A percentile compares a stretch with the other conserved stretches of the same genome.
Conservation (phyloP, 2,329 filamentous ascomycete genomes). For the Xylaria arbuscula region DNA sequence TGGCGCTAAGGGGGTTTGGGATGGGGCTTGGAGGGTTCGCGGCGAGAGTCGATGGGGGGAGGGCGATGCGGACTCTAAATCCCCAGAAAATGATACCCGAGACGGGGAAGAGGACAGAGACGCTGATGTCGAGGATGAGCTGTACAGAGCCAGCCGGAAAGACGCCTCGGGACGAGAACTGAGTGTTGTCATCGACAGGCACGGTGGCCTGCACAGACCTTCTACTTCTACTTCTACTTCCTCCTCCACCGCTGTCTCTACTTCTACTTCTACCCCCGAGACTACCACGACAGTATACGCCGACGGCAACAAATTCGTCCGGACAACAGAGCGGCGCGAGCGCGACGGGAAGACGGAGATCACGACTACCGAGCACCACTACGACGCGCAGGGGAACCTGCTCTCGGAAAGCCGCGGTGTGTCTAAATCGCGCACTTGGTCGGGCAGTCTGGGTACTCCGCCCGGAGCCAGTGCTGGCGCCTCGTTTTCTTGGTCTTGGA, state of each 20-base stretch:
- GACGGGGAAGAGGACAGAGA: background rate
- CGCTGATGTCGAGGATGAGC: slow-evolving; percentile 27
- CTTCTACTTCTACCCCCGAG: background rate
- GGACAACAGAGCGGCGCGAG: slow-evolving; percentile 32
- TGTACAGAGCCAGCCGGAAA: background rate
- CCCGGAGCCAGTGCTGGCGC: slow-evolving; percentile 26
- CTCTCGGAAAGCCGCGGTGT: slow-evolving; percentile 30
- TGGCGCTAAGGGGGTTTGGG: slow-evolving; percentile 16
- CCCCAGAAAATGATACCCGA: background rate
- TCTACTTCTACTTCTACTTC: background rate
- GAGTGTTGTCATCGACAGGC: background rate
- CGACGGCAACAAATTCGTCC: slow-evolving; percentile 44
- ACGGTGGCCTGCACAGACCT: background rate
- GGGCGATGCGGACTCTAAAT: background rate
- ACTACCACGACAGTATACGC: slow-evolving; percentile 29
- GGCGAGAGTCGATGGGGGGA: background rate
- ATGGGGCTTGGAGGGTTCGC: slow-evolving; percentile 5
- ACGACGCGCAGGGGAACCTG: slow-evolving; percentile 43
- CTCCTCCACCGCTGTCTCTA: background rate
- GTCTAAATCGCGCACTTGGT: slow-evolving; percentile 38
- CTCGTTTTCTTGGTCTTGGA: slow-evolving; percentile 34
- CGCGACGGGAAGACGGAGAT: slow-evolving; percentile 31
- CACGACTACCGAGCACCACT: slow-evolving; percentile 37
- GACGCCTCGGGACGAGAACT: background rate
- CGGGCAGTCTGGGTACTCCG: slow-evolving; percentile 10